Evolutionary conservation across 768 basidiomycete species (phyloP).

Genomic region (Tricholoma furcatifolium): DNA sequence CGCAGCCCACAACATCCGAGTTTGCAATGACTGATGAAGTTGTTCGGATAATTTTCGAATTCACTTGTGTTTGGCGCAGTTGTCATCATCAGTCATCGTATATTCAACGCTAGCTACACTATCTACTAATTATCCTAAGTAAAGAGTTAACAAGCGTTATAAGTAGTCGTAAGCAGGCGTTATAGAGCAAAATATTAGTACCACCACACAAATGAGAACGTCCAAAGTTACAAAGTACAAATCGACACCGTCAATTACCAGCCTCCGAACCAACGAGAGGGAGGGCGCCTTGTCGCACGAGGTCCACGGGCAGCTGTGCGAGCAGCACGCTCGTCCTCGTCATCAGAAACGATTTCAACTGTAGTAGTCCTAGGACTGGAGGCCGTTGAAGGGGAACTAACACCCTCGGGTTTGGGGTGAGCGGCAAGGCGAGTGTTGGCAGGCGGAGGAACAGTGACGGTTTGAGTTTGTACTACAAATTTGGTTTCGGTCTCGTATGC

Average conservation of each 20-base stretch:
- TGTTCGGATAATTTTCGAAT: constrained; percentile 3
- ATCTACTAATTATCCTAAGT: constrained; percentile 30
- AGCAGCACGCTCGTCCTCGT: constrained; percentile 39
- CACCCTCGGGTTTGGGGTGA: constrained; percentile 66
- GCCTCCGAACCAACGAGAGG: constrained; percentile 57
- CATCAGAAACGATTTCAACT: constrained; percentile 66
- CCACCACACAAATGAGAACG: constrained; percentile 11
- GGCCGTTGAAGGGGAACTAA: constrained; percentile 54
- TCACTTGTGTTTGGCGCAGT: constrained; percentile 17
- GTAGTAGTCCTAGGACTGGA: constrained; percentile 74
- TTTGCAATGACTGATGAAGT: not conserved
- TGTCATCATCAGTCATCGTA: constrained; percentile 17
- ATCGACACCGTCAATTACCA: constrained; percentile 43
- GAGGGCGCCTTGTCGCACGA: constrained; percentile 46
- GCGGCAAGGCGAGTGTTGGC: constrained; percentile 77
- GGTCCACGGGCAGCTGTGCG: constrained; percentile 44
- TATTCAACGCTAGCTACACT: constrained; percentile 32
- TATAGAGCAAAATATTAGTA: constrained; percentile 1
- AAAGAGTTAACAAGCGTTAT: constrained; percentile 20
- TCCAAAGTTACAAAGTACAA: constrained; percentile 32
- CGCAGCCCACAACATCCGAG: constrained; percentile 15
- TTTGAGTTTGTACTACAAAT: constrained; percentile 64
- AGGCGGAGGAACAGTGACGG: constrained; percentile 71
- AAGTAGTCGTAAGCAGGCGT: constrained; percentile 20
- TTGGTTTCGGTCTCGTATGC: constrained; percentile 61